phyloP scores from a whole-genome alignment of 2,329 filamentous ascomycete genomes.

The Colletotrichum camelliae region DNA sequence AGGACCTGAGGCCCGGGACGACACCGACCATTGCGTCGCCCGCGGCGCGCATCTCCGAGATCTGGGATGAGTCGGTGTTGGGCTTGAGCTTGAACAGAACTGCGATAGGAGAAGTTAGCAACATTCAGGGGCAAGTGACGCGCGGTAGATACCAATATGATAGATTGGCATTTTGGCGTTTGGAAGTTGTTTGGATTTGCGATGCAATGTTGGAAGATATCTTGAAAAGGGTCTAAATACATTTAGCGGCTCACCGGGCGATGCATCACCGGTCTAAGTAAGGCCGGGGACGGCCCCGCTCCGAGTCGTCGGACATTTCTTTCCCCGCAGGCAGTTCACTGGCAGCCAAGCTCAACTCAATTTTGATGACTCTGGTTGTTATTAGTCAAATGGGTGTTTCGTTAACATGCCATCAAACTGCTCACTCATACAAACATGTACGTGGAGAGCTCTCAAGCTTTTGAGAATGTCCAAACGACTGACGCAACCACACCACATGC shows the following conservation, averaged over 20 bases:
- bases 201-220: not conserved
- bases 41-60: not conserved
- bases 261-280: not conserved
- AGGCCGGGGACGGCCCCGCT: not conserved
- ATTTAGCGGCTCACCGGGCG: not conserved
- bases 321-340: not conserved
- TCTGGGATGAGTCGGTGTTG: not conserved
- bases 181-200: not conserved
- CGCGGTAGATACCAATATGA: not conserved
- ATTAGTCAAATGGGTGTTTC: not conserved
- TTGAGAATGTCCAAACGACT: not conserved
- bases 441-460: not conserved
- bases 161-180: constrained; percentile 7
- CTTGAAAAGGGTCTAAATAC: not conserved
- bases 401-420: not conserved
- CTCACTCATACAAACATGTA: not conserved
- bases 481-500: not conserved
- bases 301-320: not conserved
- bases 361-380: not conserved
- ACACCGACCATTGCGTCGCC: constrained; percentile 1
- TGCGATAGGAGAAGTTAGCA: not conserved
- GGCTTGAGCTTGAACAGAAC: constrained; percentile 22
- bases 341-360: not conserved
- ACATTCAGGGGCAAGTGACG: too few relatives aligned
- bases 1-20: not conserved